A percentile compares a stretch with the other conserved stretches of the same genome.
These are phyloP conservation scores for Begonia fuchsioides DNA, from an alignment of 306 rosid species.

Conservation along the genomic window DNA sequence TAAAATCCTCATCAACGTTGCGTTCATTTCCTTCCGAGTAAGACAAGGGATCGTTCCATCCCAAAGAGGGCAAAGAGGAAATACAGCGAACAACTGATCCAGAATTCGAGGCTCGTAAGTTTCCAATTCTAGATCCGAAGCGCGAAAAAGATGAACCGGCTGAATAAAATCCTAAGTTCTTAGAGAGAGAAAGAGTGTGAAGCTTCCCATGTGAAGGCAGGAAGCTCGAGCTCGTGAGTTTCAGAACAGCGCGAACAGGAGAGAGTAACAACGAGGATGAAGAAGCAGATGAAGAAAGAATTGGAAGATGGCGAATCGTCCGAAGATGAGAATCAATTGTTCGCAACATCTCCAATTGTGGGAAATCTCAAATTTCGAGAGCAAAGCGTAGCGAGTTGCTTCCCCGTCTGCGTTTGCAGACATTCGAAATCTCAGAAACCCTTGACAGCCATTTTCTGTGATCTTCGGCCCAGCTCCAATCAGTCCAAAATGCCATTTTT, in stretches of 20 bases:
- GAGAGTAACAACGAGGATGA: constrained; percentile 8
- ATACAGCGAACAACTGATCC: constrained; percentile 26
- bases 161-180: constrained; percentile 13
- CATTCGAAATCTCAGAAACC: no score
- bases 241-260: constrained; percentile 11
- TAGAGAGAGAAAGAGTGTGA: constrained; percentile 7
- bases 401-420: no score
- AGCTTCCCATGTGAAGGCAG: constrained; percentile 6
- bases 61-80: constrained; percentile 32
- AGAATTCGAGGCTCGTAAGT: constrained; percentile 4
- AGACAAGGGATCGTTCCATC: constrained; percentile 60
- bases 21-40: constrained; percentile 37
- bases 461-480: no score
- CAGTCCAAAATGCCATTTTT: no score
- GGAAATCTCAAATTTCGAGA: neutral
- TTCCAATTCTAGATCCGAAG: constrained; percentile 6
- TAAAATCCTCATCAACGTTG: constrained; percentile 26
- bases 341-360: constrained; percentile 34
- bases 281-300: constrained; percentile 11
- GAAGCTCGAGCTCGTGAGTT: constrained; percentile 7
- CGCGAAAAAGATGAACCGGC: neutral
- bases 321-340: constrained; percentile 34
- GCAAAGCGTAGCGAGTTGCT: neutral
- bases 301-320: constrained; percentile 19
- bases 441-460: no score